Conservation (phyloP, 179 eudicot genomes). For the Amaranthus tricolor region DNA sequence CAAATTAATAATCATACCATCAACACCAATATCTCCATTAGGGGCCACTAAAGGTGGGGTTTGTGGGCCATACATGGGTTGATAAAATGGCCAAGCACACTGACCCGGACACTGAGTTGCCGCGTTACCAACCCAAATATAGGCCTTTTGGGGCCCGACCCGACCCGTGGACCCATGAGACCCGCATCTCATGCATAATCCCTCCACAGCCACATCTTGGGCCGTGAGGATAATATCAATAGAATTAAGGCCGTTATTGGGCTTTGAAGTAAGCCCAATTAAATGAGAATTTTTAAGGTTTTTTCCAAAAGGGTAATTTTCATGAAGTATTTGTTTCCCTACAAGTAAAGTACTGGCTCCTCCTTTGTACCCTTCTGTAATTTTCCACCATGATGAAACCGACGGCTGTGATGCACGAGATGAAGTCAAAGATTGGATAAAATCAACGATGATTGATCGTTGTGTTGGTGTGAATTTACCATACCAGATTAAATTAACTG, state of each 20-base stretch:
- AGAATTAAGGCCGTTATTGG: constrained; percentile 12
- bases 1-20: constrained; percentile 64
- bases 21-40: constrained; percentile 67
- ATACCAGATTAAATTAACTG: constrained; percentile 66
- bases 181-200: constrained; percentile 70
- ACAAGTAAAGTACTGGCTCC: constrained; percentile 37
- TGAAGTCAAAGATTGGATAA: constrained; percentile 43
- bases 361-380: constrained; percentile 49
- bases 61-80: constrained; percentile 69
- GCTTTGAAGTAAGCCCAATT: constrained; percentile 28
- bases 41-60: constrained; percentile 57
- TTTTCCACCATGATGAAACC: constrained; percentile 65
- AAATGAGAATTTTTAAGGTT: constrained; percentile 36
- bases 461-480: constrained; percentile 58
- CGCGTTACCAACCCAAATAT: constrained; percentile 66
- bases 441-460: constrained; percentile 57
- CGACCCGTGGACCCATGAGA: constrained; percentile 42
- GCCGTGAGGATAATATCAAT: constrained; percentile 52
- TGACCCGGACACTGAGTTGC: constrained; percentile 61
- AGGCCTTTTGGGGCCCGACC: constrained; percentile 27
- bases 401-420: constrained; percentile 35
- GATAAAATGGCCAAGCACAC: constrained; percentile 28
- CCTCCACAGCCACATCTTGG: constrained; percentile 53
- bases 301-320: constrained; percentile 50
- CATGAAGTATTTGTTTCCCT: constrained; percentile 39